Conservation (phyloP, 768 basidiomycete species). For the Pleurotus pulmonarius region DNA sequence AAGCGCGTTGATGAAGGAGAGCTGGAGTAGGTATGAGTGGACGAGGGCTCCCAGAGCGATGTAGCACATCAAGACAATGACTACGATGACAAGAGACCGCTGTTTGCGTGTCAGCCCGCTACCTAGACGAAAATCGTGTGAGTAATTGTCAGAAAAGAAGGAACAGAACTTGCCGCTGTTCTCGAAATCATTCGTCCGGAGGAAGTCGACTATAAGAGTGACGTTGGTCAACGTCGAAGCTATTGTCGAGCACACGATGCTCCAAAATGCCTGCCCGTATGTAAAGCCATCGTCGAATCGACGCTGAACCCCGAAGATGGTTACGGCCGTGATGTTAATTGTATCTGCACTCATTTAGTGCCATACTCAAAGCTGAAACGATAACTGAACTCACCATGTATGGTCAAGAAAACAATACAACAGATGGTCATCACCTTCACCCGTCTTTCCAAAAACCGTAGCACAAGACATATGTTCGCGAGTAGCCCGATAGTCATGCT, state of each 20-base stretch:
- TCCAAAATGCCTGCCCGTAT: conserved; percentile 71
- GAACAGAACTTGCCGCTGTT: conserved; percentile 46
- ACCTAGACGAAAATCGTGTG: conserved; percentile 32
- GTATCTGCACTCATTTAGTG: conserved; percentile 41
- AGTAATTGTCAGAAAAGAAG: background rate
- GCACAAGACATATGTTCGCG: conserved; percentile 65
- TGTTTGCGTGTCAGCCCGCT: conserved; percentile 82
- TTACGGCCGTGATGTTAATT: conserved; percentile 61
- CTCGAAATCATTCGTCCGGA: conserved; percentile 57
- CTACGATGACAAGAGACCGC: conserved; percentile 72
- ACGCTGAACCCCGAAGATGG: conserved; percentile 59
- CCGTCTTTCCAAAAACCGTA: conserved; percentile 68
- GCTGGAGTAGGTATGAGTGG: conserved; percentile 46
- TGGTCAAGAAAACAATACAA: conserved; percentile 58
- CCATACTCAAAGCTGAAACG: background rate
- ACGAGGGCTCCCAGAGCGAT: conserved; percentile 69
- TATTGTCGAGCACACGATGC: conserved; percentile 71
- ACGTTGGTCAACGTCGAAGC: conserved; percentile 63
- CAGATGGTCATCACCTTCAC: conserved; percentile 60
- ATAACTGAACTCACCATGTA: conserved; percentile 53
- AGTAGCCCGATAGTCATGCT: conserved; percentile 66
- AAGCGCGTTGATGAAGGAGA: conserved; percentile 69
- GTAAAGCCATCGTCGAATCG: conserved; percentile 64
- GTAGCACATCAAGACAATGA: conserved; percentile 71
- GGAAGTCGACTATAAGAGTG: conserved; percentile 61